These are phyloP conservation scores for Cercophora newfieldiana DNA, from an alignment of 495 filamentous ascomycete genomes.

Conservation along the genomic window DNA sequence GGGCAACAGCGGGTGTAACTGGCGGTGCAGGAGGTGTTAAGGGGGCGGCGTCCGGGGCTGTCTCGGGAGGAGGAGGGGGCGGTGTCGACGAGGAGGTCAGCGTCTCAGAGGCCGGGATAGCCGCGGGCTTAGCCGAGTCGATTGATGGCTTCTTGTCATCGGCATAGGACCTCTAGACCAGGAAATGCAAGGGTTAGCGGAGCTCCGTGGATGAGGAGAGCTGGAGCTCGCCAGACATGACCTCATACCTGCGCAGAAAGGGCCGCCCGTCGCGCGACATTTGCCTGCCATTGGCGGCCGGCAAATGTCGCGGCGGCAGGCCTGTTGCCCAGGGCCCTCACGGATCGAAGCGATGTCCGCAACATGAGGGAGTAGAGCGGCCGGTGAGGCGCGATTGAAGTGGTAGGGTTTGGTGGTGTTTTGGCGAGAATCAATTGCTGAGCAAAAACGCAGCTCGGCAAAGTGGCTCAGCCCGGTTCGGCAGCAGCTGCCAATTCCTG, in stretches of 20 bases:
- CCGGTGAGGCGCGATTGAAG: constrained; percentile 42
- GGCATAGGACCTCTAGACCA: constrained; percentile 58
- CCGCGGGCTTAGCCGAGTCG: constrained; percentile 49
- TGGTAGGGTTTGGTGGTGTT: constrained; percentile 35
- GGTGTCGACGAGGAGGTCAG: constrained; percentile 51
- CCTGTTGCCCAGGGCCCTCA: constrained; percentile 54
- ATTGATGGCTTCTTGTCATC: constrained; percentile 52
- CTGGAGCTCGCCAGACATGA: constrained; percentile 21
- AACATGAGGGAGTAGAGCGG: constrained; percentile 63
- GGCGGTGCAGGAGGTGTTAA: constrained; percentile 50
- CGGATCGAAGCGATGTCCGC: constrained; percentile 63
- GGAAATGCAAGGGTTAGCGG: constrained; percentile 9
- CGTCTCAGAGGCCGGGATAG: constrained; percentile 60
- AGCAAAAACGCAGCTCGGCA: constrained; percentile 44
- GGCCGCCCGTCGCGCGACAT: constrained; percentile 34
- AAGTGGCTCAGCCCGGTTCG: constrained; percentile 30
- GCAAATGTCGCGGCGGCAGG: constrained; percentile 47
- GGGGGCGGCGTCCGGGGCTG: constrained; percentile 59
- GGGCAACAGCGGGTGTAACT: constrained; percentile 12
- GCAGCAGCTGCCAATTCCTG: constrained; percentile 23
- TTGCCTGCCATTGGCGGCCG: constrained; percentile 58
- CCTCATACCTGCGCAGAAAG: constrained; percentile 36
- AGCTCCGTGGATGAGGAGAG: background rate
- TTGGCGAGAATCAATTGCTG: constrained; percentile 43
- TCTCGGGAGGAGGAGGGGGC: constrained; percentile 45